These are phyloP conservation scores for Cymbopogon flexuosus DNA, from an alignment of 202 grass and related monocot genomes.

Conservation along the genomic window DNA sequence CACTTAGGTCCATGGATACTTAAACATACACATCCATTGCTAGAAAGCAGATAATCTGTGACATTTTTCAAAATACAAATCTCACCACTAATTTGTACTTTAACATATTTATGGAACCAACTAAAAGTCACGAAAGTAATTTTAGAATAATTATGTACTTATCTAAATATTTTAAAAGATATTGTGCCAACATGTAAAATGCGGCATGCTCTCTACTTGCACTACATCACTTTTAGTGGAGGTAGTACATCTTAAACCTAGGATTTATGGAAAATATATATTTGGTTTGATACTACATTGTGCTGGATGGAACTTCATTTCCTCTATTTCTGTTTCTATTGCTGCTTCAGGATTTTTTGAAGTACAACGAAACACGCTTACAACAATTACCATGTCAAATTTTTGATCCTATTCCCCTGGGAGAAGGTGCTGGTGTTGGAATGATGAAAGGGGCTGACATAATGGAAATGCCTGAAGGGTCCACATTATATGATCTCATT, in stretches of 20 bases:
- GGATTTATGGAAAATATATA: not conserved
- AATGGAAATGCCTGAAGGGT: constrained; percentile 90
- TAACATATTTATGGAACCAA: not conserved
- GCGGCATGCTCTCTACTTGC: not conserved
- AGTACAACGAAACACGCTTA: constrained; percentile 71
- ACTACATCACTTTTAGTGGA: not conserved
- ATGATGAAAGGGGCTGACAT: constrained; percentile 76
- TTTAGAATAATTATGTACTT: not conserved
- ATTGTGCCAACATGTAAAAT: not conserved
- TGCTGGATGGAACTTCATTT: not conserved
- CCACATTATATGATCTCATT: constrained; percentile 91
- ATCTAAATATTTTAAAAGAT: not conserved
- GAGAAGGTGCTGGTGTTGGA: constrained; percentile 92
- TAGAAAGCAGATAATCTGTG: not conserved
- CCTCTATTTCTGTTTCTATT: constrained; percentile 24
- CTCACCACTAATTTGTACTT: not conserved
- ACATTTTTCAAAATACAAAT: not conserved
- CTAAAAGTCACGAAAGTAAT: not conserved
- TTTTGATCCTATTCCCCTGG: constrained; percentile 71
- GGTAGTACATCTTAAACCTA: not conserved
- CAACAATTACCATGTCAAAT: constrained; percentile 78
- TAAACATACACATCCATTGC: not conserved
- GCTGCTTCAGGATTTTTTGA: constrained; percentile 70
- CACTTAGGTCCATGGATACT: not conserved
- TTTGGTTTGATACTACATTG: not conserved